Evolutionary conservation across 805 yeast species (phyloP), one percentile per base, ranked within the genome.

Genomic region (Tetrapisispora arboricola): DNA sequence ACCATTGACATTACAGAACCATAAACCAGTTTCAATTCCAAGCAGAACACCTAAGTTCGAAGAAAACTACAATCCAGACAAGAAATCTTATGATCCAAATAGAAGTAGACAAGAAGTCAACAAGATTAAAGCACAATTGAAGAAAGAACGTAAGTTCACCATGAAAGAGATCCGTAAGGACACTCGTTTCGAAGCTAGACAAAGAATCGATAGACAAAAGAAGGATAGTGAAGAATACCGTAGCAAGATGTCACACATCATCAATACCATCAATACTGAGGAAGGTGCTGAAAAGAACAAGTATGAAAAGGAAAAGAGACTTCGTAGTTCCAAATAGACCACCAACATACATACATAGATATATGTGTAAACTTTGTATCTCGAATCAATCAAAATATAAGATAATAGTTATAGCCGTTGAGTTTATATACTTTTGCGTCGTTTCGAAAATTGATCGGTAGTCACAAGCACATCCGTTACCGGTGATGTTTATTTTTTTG

Each of bases 201-300:
- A 87, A 64, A 82, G 78, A 58, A 79, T 88, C 54, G 69, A 71
- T 38, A 87, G 78, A 58, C 84, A 85, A 75, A 83, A 84, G 63
- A 66, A 70, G 41, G 76, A 76, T 53, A 79, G 85, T 54, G 73
- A 73, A 32, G 88, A 75, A 9, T 92, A 92, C 61, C 97, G 92
- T 61, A 72, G 78, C 50, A 88, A 85, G 70, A 84, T 92, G 86
- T 83, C 94, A 33, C 75, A 74, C 50, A 80, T 92, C 58, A 78
- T 82, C 58, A 84, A 88, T 52, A 76, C 88, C 41, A 85, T 92
- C 55, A 84, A 83, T 47, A 87, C 96, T 4, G 87, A 82, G 53
- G 96, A 90, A 69, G 97, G 97, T 56, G 84, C 92, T 5, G 96
- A 86, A 58, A 84, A 85, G 71, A 88, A 92, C 60, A 80, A 79